These are phyloP conservation scores for Eleusine indica DNA, from an alignment of 176 grass and related monocot species.

Conservation along the genomic window DNA sequence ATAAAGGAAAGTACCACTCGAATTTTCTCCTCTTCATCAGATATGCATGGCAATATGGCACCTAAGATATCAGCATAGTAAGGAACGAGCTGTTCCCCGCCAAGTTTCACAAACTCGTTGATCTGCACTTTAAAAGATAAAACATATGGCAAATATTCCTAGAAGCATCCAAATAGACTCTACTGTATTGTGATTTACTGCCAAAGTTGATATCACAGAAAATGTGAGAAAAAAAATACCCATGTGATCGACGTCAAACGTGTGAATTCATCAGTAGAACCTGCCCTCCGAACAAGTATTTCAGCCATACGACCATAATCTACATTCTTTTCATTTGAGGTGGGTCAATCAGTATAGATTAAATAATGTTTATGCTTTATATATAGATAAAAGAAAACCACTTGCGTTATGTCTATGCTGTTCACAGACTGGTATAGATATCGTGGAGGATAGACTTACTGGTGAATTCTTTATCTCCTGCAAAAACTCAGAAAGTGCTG, in stretches of 20 bases:
- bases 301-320: slow-evolving; percentile 99
- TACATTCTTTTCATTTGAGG: slow-evolving; percentile 78
- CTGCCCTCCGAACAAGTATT: slow-evolving; percentile 92
- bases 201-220: slow-evolving; percentile 17
- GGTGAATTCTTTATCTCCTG: slow-evolving; percentile 99
- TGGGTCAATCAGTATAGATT: slow-evolving; percentile 32
- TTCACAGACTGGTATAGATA: slow-evolving; percentile 21
- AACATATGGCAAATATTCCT: slow-evolving; percentile 36
- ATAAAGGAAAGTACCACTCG: slow-evolving; percentile 70
- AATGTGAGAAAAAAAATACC: slow-evolving; percentile 53
- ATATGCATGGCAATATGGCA: slow-evolving; percentile 96
- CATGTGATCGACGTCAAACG: slow-evolving; percentile 97
- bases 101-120: slow-evolving; percentile 99
- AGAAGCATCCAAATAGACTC: slow-evolving; percentile 35
- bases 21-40: slow-evolving; percentile 98
- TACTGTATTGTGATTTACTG: slow-evolving; percentile 6
- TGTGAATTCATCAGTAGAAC: slow-evolving; percentile 93
- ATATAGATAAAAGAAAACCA: slow-evolving; percentile 27
- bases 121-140: slow-evolving; percentile 68
- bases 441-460: slow-evolving; percentile 60
- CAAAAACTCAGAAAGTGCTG: slow-evolving; percentile 97
- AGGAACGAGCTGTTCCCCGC: slow-evolving; percentile 94
- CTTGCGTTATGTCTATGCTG: slow-evolving; percentile 11
- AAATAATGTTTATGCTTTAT: not conserved
- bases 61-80: slow-evolving; percentile 98